These are phyloP conservation scores for Solanum sitiens DNA, from an alignment of 257 asterid species.

Conservation along the genomic window DNA sequence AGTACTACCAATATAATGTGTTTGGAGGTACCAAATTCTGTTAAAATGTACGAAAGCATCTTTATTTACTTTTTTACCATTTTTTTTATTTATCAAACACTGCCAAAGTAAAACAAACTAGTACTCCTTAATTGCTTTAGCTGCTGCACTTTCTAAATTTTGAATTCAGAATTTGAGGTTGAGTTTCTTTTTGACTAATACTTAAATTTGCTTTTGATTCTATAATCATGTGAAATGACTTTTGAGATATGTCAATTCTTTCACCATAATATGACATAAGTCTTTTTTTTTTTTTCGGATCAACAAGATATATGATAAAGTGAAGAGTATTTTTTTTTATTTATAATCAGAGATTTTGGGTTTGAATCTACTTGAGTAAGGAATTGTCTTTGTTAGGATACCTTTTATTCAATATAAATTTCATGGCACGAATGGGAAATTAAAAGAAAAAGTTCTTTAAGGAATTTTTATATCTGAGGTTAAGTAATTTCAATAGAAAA, in stretches of 20 bases:
- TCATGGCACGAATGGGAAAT: too few relatives aligned
- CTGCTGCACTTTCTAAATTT: background rate
- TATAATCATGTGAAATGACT: background rate
- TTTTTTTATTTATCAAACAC: too few relatives aligned
- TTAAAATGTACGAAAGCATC: background rate
- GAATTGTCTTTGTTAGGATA: too few relatives aligned
- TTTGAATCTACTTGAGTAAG: too few relatives aligned
- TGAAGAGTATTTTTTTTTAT: too few relatives aligned
- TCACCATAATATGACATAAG: background rate
- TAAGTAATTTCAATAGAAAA: too few relatives aligned
- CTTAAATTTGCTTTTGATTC: background rate
- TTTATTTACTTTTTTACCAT: background rate
- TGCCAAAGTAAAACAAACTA: background rate
- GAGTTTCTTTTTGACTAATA: background rate
- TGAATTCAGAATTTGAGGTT: background rate
- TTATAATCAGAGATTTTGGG: rapidly evolving
- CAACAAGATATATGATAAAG: too few relatives aligned
- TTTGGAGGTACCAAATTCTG: background rate
- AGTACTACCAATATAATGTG: background rate
- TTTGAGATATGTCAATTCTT: background rate
- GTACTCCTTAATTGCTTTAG: background rate
- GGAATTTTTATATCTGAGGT: too few relatives aligned
- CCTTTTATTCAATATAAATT: too few relatives aligned
- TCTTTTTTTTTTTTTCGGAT: background rate
- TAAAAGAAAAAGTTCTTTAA: too few relatives aligned